A percentile compares a stretch with the other conserved stretches of the same genome.
phyloP scores from a whole-genome alignment of 306 rosid genomes.

The Canavalia ensiformis region DNA sequence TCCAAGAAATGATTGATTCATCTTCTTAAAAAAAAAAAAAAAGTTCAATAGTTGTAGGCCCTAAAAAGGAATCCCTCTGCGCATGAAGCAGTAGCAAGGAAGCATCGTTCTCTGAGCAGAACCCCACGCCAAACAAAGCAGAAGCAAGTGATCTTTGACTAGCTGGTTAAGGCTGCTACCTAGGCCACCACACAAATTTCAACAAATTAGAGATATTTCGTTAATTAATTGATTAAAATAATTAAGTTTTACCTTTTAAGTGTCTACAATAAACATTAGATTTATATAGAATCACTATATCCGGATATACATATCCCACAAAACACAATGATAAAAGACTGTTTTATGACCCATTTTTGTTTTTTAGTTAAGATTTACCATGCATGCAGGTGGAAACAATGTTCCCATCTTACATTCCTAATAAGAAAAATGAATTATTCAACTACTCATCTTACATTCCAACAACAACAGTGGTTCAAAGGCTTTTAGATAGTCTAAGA shows the following conservation, averaged over 20 bases:
- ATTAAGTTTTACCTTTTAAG: neutral
- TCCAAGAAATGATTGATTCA: neutral
- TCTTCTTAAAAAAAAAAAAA: neutral
- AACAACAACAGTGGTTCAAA: slow-evolving; percentile 7
- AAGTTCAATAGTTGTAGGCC: slow-evolving; percentile 15
- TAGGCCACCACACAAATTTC: neutral
- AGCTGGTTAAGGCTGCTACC: slow-evolving; percentile 28
- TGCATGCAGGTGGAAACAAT: too few relatives aligned
- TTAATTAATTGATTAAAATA: neutral
- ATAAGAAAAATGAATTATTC: neutral
- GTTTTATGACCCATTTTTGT: neutral
- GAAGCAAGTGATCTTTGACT: slow-evolving; percentile 37
- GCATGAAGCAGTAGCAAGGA: neutral
- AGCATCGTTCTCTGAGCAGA: neutral
- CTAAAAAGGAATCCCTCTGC: neutral
- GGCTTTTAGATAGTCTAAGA: neutral
- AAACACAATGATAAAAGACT: neutral
- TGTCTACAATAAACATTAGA: neutral
- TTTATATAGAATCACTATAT: too few relatives aligned
- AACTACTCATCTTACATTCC: slow-evolving; percentile 4
- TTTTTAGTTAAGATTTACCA: neutral
- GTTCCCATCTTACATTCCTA: neutral
- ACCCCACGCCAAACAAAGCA: slow-evolving; percentile 29
- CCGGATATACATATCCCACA: neutral
- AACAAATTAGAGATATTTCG: neutral